Evolutionary conservation across 192 early-diverging fungal genomes (phyloP).

Genomic region (Diversispora epigaea): DNA sequence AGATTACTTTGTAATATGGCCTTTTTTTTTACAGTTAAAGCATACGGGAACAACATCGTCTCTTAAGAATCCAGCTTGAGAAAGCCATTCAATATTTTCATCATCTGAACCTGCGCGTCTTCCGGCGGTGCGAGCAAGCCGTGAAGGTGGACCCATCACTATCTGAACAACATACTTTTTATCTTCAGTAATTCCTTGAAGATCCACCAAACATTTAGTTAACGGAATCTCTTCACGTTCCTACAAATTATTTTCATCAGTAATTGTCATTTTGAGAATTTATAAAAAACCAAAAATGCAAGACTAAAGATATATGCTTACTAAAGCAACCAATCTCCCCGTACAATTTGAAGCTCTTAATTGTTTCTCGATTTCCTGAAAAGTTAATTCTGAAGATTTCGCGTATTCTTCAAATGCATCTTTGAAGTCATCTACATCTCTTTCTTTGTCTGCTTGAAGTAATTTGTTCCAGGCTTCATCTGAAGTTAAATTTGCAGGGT

Average conservation of each 20-base stretch:
- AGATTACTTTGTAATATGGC: no score
- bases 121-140: no score
- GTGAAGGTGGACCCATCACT: background rate
- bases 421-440: slow-evolving; percentile 3
- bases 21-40: no score
- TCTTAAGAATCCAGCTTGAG: no score
- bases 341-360: background rate
- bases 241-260: background rate
- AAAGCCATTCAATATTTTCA: no score
- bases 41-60: no score
- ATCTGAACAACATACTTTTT: slow-evolving; percentile 2
- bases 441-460: background rate
- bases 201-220: slow-evolving; percentile 2
- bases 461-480: slow-evolving; percentile 10
- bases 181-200: background rate
- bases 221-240: slow-evolving; percentile 14
- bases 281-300: background rate
- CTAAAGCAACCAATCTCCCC: slow-evolving; percentile 14
- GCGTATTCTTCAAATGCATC: slow-evolving; percentile 16
- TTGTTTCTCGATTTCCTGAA: slow-evolving; percentile 7
- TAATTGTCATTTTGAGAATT: background rate
- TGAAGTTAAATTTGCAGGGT: background rate
- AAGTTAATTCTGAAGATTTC: background rate
- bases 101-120: no score
- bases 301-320: background rate